Base-by-base conservation (phyloP, 2,329 filamentous ascomycete genomes). In the Colletotrichum shisoi region DNA sequence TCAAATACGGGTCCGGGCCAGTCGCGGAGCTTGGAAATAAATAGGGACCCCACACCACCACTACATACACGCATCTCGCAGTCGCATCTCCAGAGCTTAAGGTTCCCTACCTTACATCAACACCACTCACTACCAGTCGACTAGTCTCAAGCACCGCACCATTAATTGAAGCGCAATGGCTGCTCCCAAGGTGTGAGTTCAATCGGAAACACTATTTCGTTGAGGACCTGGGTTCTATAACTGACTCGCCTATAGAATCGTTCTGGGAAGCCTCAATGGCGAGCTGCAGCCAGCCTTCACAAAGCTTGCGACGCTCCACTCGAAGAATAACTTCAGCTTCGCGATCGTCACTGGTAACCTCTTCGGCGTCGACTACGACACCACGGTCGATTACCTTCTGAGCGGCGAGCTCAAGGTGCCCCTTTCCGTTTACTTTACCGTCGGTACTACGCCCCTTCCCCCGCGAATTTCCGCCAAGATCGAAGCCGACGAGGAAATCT, bases 381-480 rank as follows among this genome's bases (percentile, higher is more conserved):
- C 88, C 13, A 76, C 79, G 11, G 79, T 95, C 5, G 79, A 83
- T 12, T 84, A 86, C 11, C 84, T 99, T 3, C 79, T 98, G 0
- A 79, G 86, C 31, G 93, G 93, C n/a, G 82, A 85, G 12, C 89
- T 96, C 59, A 75, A 83, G 24, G 82, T 98, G 4, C 89, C 94
- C 3, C 81, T 98, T 0, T 89, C 94, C 1, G 96, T 91, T 9
- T 99, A 99, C 80, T 99, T 98, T 76, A 92, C 92, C 3, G 83
- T 97, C 68, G 93, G 92, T 71, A 88, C 83, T 44, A 84, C 84
- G 53, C 80, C 89, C n/a, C 82, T 99, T 6, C 95, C 95, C 0
- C 78, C 83, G 3, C 80, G 82, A 37, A 86, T 97, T 24, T 82
- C 91, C 21, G 86, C 91, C 73, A 93, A 89, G 75, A 84, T 98